These are phyloP conservation scores for Solanum hybrid DNA, from an alignment of 305 asterid genomes.

Conservation along the genomic window DNA sequence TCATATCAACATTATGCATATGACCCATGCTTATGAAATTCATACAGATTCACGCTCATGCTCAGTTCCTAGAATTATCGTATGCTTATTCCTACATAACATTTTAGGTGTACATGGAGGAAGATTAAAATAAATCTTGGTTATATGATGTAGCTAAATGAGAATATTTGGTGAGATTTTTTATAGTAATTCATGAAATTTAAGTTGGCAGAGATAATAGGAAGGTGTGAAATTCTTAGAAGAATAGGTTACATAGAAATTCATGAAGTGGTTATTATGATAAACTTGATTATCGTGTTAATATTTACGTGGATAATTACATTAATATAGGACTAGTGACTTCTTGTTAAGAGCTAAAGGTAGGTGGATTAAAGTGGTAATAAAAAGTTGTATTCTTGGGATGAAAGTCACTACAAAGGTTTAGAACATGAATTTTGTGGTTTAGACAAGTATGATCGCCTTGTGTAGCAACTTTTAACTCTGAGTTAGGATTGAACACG, in stretches of 20 bases:
- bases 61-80: background rate
- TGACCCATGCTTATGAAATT: background rate
- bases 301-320: background rate
- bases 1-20: background rate
- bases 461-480: background rate
- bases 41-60: background rate
- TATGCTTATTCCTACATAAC: background rate
- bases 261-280: background rate
- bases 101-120: background rate
- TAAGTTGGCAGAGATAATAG: background rate
- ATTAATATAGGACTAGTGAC: background rate
- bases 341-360: background rate
- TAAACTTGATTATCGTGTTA: no score
- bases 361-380: background rate
- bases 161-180: background rate
- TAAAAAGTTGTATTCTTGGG: background rate
- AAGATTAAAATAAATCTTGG: background rate
- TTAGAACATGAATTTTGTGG: background rate
- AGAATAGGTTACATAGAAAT: background rate
- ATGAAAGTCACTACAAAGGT: background rate
- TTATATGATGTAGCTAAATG: background rate
- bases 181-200: background rate
- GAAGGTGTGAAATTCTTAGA: background rate
- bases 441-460: background rate
- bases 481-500: background rate